Base-by-base conservation (phyloP, 2,329 filamentous ascomycete genomes). In the Aspergillus sp. region DNA sequence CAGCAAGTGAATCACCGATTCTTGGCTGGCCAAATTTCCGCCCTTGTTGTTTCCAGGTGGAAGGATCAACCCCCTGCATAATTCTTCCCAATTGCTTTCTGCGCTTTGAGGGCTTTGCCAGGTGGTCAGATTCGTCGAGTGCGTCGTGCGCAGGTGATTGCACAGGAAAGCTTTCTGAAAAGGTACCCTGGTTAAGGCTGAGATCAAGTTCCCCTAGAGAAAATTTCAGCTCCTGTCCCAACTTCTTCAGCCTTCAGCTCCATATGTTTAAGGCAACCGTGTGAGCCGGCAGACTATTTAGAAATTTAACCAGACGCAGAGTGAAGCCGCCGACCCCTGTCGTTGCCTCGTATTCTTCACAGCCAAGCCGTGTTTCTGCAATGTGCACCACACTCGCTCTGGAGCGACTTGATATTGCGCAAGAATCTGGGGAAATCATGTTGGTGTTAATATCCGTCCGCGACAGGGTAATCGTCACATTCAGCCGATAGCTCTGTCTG, bases 391-490 rank as follows among this genome's bases (percentile, higher is more conserved):
- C 34, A 41, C 13, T 41, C 13, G 34, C 34, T 41, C 34, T 41
- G 13, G 13, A 13, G 11, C 9, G 46, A 19, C 11, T 9, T 38
- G 50, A 53, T 53, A 53, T 53, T 41, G 31, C 50, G 50, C 50
- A 9, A 53, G 19, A 53, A 43, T 53, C 50, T 19, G 50, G 50
- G 50, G 31, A 53, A 53, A 53, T 38, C 34, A 15, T 41, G 34
- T 41, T 41, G 2, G 34, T 41, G 9, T 41, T 41, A 41, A 41
- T 41, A 17, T 13, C 34, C 34, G 13, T 28, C 34, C 34, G 9
- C 8, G 34, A 41, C 11, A 41, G 34, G 11, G 15, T 41, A 41
- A 41, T 41, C 34, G 15, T 41, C 34, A 13, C 34, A 41, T 15
- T 41, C 34, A 41, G 8, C 34, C 34, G 23, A 7, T 7, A 28